Conservation (phyloP, 768 basidiomycete genomes). For the Boletus tomentosulus region DNA sequence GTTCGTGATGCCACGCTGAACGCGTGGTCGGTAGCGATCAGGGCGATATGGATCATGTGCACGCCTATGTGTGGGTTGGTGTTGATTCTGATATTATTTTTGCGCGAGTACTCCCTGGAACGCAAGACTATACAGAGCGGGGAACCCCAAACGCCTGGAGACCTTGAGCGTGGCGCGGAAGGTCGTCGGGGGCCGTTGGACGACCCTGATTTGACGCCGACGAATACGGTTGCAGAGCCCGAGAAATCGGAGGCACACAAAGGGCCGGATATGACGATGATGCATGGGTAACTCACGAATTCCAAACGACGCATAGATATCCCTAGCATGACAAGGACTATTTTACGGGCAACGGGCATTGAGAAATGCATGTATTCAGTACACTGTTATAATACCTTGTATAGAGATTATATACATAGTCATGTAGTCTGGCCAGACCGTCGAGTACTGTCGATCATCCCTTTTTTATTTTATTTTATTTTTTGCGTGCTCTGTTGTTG, state of each 20-base stretch:
- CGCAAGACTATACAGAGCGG: slow-evolving; percentile 43
- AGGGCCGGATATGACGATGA: neutral
- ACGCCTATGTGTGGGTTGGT: slow-evolving; percentile 53
- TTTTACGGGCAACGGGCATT: neutral
- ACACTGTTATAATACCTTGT: neutral
- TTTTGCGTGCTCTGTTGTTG: too few relatives aligned
- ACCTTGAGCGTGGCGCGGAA: slow-evolving; percentile 26
- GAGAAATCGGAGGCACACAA: neutral
- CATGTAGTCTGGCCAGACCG: too few relatives aligned
- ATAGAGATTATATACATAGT: neutral
- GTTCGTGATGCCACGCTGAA: slow-evolving; percentile 50
- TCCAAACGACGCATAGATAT: neutral
- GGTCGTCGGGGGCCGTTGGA: neutral
- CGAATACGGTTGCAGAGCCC: neutral
- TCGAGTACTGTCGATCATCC: too few relatives aligned
- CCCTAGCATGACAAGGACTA: neutral
- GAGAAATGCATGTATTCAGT: neutral
- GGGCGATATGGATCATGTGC: slow-evolving; percentile 60
- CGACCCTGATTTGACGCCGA: neutral
- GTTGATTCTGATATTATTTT: slow-evolving; percentile 49
- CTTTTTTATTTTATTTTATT: too few relatives aligned
- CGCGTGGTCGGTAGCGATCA: slow-evolving; percentile 63
- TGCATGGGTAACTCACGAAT: neutral
- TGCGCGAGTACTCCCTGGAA: slow-evolving; percentile 58
- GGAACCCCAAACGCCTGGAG: slow-evolving; percentile 24